Evolutionary conservation across 148 eudicot species (phyloP), one percentile per base, ranked within the genome.

Genomic region (Cornus suecica): DNA sequence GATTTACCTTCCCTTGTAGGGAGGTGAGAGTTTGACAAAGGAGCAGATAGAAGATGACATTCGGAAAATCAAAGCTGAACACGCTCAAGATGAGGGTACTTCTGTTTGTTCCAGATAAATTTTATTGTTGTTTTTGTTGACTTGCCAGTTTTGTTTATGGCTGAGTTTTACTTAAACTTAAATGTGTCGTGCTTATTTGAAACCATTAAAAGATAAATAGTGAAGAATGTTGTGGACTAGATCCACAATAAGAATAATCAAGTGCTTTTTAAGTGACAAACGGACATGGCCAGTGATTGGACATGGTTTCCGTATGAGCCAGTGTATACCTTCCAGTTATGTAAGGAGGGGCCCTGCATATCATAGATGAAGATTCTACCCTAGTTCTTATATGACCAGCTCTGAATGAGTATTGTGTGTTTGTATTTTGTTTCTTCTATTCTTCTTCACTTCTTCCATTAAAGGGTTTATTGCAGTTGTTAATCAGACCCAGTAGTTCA

Each of bases 41-140:
- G 97, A 96, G 87, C 99, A 96, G 78, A 87, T 96, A 84, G 94
- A 90, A 79, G 89, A 96, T 66, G 97, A 96, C 30, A 96, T 96
- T 77, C 87, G 83, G 71, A 89, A 88, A 84, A 78, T 96, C 65
- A 96, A 96, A 83, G 97, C 84, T 65, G 93, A 87, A 63, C 99
- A 93, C 86, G 97, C 93, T 54, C 97, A 93, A 85, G 99, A 96
- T 83, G 94, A 96, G 76, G 99, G 99, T 96, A 90, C 32, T 16
- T 81, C 2, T 64, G 27, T 52, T 78, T 64, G 5, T 68, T 77
- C 23, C 48, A 54, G 64, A 42, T 48, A 75, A 51, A 60, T 68
- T n/a, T n/a, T 18, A 5, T 37, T 37, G 42, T 37, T 37, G 42
- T 37, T 37, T 37, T 37, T 37, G 42, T 37, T 8, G 8, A 37